phyloP scores from a whole-genome alignment of 106 monocot species.

The Allium cepa region DNA sequence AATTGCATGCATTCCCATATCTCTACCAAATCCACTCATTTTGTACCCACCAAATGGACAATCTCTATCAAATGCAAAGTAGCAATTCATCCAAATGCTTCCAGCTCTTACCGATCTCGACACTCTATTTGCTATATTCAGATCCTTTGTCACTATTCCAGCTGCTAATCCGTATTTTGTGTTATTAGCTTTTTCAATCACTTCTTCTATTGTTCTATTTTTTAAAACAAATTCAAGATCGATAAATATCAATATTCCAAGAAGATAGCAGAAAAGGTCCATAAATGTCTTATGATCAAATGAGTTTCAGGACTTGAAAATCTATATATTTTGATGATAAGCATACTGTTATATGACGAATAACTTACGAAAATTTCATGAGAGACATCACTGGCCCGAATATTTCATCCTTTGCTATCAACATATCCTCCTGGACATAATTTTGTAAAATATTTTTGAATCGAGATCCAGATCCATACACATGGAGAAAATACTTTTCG shows the following conservation, averaged over 20 bases:
- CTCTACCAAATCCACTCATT: constrained; percentile 57
- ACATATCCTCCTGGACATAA: constrained; percentile 45
- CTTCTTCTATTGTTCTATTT: constrained; percentile 47
- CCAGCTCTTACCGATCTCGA: constrained; percentile 45
- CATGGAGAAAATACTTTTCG: too few relatives aligned
- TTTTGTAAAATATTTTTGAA: not conserved
- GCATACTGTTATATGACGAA: not conserved
- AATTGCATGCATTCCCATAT: constrained; percentile 26
- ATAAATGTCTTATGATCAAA: too few relatives aligned
- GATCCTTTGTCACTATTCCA: constrained; percentile 46
- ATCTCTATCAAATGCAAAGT: constrained; percentile 31
- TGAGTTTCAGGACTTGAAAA: too few relatives aligned
- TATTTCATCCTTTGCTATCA: constrained; percentile 40
- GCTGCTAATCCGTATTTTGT: constrained; percentile 28
- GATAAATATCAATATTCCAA: too few relatives aligned
- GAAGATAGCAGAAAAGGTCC: too few relatives aligned
- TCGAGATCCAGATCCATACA: not conserved
- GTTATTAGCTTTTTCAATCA: constrained; percentile 16
- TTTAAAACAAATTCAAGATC: not conserved
- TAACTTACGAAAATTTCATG: constrained; percentile 47
- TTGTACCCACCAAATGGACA: constrained; percentile 48
- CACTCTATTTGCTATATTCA: constrained; percentile 42
- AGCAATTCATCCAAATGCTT: constrained; percentile 47
- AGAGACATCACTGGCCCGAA: constrained; percentile 54
- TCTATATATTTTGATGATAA: too few relatives aligned